Percentiles rank a stretch among this genome's conserved stretches.
Evolutionary conservation across 169 alveolate genomes (phyloP).

Genomic region (Theileria annulata): DNA sequence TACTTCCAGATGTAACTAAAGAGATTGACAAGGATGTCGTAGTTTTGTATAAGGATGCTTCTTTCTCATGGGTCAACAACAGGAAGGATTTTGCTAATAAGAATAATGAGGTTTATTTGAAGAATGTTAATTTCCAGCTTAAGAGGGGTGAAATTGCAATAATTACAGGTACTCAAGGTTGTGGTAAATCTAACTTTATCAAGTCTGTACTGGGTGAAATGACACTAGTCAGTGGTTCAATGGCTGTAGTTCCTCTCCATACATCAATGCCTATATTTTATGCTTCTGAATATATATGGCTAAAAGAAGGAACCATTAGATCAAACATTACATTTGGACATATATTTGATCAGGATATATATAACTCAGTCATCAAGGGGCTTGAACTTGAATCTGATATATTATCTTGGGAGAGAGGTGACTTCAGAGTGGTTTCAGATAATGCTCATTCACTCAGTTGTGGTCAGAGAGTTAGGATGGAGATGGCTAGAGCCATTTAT

Average conservation of each 20-base stretch:
- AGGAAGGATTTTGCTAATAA: conserved; percentile 11
- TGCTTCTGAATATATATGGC: conserved; percentile 55
- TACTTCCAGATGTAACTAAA: background rate
- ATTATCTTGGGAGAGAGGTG: conserved; percentile 49
- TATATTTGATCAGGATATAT: conserved; percentile 6
- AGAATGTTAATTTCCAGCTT: background rate
- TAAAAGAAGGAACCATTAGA: conserved; percentile 39
- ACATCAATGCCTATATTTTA: conserved; percentile 61
- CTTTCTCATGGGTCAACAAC: conserved; percentile 19
- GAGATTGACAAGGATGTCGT: conserved; percentile 13
- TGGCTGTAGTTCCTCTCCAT: conserved; percentile 62
- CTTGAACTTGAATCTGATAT: conserved; percentile 37
- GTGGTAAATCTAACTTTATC: conserved; percentile 27
- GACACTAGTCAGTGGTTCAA: conserved; percentile 49
- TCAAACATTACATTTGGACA: conserved; percentile 48
- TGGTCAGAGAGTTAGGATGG: conserved; percentile 89
- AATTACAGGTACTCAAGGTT: conserved; percentile 49
- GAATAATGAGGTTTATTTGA: conserved; percentile 1
- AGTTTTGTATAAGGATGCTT: conserved; percentile 12
- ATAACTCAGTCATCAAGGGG: background rate
- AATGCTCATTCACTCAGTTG: conserved; percentile 85
- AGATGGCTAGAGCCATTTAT: conserved; percentile 90
- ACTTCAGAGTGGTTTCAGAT: conserved; percentile 41
- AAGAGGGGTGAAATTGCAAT: conserved; percentile 4
- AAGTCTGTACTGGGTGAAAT: conserved; percentile 15